A percentile compares a stretch with the other conserved stretches of the same genome.
phyloP scores from a whole-genome alignment of 1,284 basidiomycete species.

The Ustilago crameri region DNA sequence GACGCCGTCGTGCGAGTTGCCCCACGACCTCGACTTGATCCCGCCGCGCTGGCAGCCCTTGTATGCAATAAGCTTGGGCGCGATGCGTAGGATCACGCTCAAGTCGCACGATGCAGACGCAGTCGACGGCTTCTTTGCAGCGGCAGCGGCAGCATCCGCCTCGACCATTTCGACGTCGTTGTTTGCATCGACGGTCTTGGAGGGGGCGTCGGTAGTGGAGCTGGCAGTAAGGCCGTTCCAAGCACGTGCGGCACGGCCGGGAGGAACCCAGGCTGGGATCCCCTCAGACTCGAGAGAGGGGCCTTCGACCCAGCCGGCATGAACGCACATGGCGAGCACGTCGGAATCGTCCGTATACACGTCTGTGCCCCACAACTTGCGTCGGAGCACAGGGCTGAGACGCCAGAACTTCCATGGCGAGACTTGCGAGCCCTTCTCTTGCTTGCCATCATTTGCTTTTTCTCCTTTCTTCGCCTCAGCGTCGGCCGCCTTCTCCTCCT shows the following conservation, averaged over 20 bases:
- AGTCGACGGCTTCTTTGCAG: background rate
- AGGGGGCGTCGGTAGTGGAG: background rate
- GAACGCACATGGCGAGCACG: constrained; percentile 71
- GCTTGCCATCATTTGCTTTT: background rate
- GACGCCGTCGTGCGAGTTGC: constrained; percentile 73
- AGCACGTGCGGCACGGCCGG: constrained; percentile 54
- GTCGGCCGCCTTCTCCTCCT: background rate
- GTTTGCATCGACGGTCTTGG: background rate
- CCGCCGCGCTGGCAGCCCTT: constrained; percentile 71
- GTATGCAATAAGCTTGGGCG: constrained; percentile 72
- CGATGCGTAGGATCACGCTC: constrained; percentile 71
- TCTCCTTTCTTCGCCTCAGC: background rate
- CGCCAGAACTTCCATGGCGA: constrained; percentile 60
- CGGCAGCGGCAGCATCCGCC: background rate
- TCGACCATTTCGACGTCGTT: constrained; percentile 14
- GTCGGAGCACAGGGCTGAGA: constrained; percentile 50
- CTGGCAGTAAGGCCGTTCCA: constrained; percentile 46
- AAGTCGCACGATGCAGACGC: constrained; percentile 63
- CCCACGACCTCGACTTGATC: constrained; percentile 72
- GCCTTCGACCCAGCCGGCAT: constrained; percentile 72
- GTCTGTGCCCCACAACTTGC: constrained; percentile 73
- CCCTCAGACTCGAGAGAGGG: constrained; percentile 54
- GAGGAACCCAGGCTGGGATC: constrained; percentile 56
- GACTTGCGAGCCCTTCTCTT: constrained; percentile 1
- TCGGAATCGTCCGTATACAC: constrained; percentile 75